Evolutionary conservation across 805 yeast species (phyloP).

Genomic region (Candida nonsorbophila): DNA sequence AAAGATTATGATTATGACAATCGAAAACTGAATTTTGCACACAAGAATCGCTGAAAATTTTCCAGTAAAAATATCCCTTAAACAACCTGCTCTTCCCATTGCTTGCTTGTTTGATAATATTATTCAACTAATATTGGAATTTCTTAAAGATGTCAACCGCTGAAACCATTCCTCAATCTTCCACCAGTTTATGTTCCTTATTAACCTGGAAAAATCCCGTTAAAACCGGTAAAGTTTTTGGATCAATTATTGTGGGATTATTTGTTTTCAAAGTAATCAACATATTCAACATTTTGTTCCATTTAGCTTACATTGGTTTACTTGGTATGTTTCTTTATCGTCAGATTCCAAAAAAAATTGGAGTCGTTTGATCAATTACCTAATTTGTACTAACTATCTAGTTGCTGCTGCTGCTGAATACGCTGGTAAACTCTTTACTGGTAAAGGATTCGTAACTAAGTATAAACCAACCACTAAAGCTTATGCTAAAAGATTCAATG

Average conservation of each 20-base stretch:
- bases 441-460: slow-evolving; percentile 75
- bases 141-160: slow-evolving; percentile 7
- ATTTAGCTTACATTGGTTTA: slow-evolving; percentile 54
- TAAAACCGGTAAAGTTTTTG: slow-evolving; percentile 73
- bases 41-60: too few relatives aligned
- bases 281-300: slow-evolving; percentile 56
- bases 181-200: slow-evolving; percentile 19
- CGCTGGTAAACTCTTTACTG: slow-evolving; percentile 64
- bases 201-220: slow-evolving; percentile 75
- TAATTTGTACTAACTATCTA: slow-evolving; percentile 19
- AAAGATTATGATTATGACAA: too few relatives aligned
- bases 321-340: slow-evolving; percentile 21
- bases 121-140: too few relatives aligned
- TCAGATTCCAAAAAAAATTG: not conserved
- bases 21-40: too few relatives aligned
- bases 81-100: too few relatives aligned
- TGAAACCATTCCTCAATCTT: slow-evolving; percentile 6
- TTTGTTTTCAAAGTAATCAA: slow-evolving; percentile 59
- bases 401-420: slow-evolving; percentile 74
- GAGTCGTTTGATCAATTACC: not conserved
- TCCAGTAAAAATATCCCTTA: too few relatives aligned
- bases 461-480: slow-evolving; percentile 56
- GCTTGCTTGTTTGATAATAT: too few relatives aligned
- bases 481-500: slow-evolving; percentile 29
- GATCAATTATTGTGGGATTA: slow-evolving; percentile 50